A percentile compares a stretch with the other conserved stretches of the same genome.
phyloP scores from a whole-genome alignment of 2,329 filamentous ascomycete species.

The Diaporthe longicolla region DNA sequence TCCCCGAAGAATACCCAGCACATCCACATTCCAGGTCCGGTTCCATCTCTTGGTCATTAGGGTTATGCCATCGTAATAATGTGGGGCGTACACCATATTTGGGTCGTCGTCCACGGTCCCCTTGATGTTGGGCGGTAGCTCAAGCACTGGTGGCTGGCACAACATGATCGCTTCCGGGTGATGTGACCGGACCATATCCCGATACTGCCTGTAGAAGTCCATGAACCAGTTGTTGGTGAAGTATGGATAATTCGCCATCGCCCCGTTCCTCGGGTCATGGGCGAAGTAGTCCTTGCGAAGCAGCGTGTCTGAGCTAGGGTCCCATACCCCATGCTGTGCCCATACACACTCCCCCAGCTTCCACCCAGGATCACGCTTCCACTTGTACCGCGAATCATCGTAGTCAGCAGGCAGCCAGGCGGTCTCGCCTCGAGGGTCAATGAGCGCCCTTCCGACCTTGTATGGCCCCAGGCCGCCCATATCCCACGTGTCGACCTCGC shows the following conservation, averaged over 20 bases:
- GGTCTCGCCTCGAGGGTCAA: slow-evolving; percentile 88
- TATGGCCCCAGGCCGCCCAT: slow-evolving; percentile 94
- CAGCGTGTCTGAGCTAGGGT: slow-evolving; percentile 81
- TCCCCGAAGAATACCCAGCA: slow-evolving; percentile 90
- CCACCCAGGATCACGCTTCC: slow-evolving; percentile 90
- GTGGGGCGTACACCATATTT: slow-evolving; percentile 91
- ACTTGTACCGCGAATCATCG: slow-evolving; percentile 90
- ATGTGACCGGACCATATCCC: slow-evolving; percentile 78
- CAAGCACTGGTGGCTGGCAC: slow-evolving; percentile 91
- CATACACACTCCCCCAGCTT: slow-evolving; percentile 94
- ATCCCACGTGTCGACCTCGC: slow-evolving; percentile 92
- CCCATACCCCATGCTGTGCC: slow-evolving; percentile 98
- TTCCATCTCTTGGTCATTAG: slow-evolving; percentile 99
- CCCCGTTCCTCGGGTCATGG: slow-evolving; percentile 80
- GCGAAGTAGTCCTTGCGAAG: slow-evolving; percentile 90
- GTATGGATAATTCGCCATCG: slow-evolving; percentile 81
- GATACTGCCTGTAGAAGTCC: slow-evolving; percentile 84
- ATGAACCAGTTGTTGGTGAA: slow-evolving; percentile 96
- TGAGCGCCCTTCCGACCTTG: slow-evolving; percentile 84
- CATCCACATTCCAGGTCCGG: slow-evolving; percentile 95
- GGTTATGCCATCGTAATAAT: slow-evolving; percentile 97
- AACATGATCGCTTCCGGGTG: slow-evolving; percentile 89
- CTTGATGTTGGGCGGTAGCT: slow-evolving; percentile 90
- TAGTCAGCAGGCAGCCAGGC: slow-evolving; percentile 89
- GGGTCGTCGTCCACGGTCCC: slow-evolving; percentile 90